Base-by-base conservation (phyloP, 768 basidiomycete species). In the Boletus sp. region DNA sequence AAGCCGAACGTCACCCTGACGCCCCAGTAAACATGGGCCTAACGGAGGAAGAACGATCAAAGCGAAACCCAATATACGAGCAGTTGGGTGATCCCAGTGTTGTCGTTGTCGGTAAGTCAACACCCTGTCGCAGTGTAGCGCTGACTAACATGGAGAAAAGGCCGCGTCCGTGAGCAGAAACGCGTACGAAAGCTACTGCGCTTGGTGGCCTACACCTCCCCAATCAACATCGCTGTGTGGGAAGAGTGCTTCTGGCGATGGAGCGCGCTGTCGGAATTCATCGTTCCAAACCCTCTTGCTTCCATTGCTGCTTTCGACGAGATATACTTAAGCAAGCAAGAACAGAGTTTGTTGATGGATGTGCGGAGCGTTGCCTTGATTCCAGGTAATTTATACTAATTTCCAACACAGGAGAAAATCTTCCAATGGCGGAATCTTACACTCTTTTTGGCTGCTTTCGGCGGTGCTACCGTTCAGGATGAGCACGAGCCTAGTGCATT, bases 341-440 rank as follows among this genome's bases (percentile, higher is more conserved):
- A 80, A 52, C 72, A 72, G 54, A 66, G 65, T 20, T 60, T 79
- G 57, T 66, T 73, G 6, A 60, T 67, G 7, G 79, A 81, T 66
- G 79, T 79, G 57, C 33, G 61, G 28, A 42, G 29, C 15, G 7
- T 53, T 49, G 14, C 33, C 33, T 58, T 33, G 18, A 41, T 47
- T 47, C 3, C 5, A 32, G 18, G 15, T 47, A 20, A 44, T 12
- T 44, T 30, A 17, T 44, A 49, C 57, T 62, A 29, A 66, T 52
- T 29, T 48, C 39, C 35, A 36, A 18, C 33, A 15, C 52, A 92
- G 90, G 90, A 92, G 18, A 79, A 84, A 61, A 81, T 85, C 41
- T 81, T 78, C 37, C 89, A 92, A 62, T 97, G 94, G 93, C 87
- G 90, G 64, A 92, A 94, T 66, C 74, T 92, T 12, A 86, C 89